Percentiles rank a stretch among this genome's conserved stretches.
These are phyloP conservation scores for Aspergillus affinis DNA, from an alignment of 495 filamentous ascomycete species.

Conservation along the genomic window DNA sequence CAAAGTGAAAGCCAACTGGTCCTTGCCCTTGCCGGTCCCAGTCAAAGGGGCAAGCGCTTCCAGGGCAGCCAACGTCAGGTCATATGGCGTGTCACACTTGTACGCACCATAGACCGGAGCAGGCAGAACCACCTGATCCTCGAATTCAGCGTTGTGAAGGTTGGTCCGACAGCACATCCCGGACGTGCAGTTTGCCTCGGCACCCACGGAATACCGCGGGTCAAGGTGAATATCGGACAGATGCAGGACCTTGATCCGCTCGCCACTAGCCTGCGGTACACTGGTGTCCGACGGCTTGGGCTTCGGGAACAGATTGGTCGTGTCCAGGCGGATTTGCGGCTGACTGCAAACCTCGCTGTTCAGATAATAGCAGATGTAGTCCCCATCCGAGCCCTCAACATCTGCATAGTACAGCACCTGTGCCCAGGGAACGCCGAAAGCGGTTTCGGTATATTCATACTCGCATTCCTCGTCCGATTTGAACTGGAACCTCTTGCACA, in stretches of 20 bases:
- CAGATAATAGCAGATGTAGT: constrained; percentile 57
- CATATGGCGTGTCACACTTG: constrained; percentile 59
- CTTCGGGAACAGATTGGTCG: constrained; percentile 51
- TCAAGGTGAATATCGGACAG: constrained; percentile 62
- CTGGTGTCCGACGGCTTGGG: constrained; percentile 48
- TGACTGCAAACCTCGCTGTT: constrained; percentile 45
- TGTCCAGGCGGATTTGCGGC: constrained; percentile 45
- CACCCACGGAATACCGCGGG: constrained; percentile 52
- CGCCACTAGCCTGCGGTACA: constrained; percentile 46
- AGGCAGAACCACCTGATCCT: constrained; percentile 38
- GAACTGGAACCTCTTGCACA: constrained; percentile 49
- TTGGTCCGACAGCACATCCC: constrained; percentile 55
- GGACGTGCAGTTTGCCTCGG: constrained; percentile 56
- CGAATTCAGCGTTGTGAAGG: constrained; percentile 32
- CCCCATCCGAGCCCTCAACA: constrained; percentile 54
- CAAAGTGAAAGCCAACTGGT: constrained; percentile 48
- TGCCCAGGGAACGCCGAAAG: constrained; percentile 56
- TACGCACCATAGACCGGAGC: constrained; percentile 56
- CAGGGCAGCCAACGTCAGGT: constrained; percentile 55
- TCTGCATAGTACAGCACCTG: constrained; percentile 56
- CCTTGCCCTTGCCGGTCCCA: constrained; percentile 43
- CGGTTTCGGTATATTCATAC: constrained; percentile 41
- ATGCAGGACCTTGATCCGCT: constrained; percentile 59
- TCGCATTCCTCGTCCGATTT: constrained; percentile 44
- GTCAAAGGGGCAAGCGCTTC: constrained; percentile 58